Evolutionary conservation across 2,329 filamentous ascomycete species (phyloP), one percentile per base, ranked within the genome.

Genomic region (Fusarium sp.): DNA sequence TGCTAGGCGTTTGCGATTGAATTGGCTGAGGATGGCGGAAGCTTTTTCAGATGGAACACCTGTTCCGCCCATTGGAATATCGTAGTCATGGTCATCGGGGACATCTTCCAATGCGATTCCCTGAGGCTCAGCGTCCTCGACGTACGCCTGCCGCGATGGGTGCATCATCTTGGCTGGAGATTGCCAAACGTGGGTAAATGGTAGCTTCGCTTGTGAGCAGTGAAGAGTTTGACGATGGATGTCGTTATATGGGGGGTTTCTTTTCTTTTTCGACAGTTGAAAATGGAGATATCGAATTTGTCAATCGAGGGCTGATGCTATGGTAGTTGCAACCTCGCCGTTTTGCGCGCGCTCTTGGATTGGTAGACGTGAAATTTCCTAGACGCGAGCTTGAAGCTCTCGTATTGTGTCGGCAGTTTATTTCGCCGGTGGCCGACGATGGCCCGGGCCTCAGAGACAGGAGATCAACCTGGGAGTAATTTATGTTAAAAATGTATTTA

Each of bases 101-200:
- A 90, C 80, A 69, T 87, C 86, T 67, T 87, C 84, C 43, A 89
- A 75, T 67, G 86, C 84, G 57, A 88, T 83, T 44, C 85, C 85
- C 60, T 73, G 75, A 73, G 92, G 88, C 80, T 90, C 87, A 47
- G 86, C 91, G 80, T 98, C 96, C 87, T 98, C 96, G 73, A 98
- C 95, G 83, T 97, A 98, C 46, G 96, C 96, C 83, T 96, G 93
- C 75, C 96, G 90, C 81, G 96, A 91, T 66, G 96, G 96, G 86
- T 98, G 96, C 86, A 97, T 91, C 85, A 88, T 90, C 73, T 78
- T 86, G 83, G 71, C 67, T 61, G 23, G 32, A 42, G 47, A 30
- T 60, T 25, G 38, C 30, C 49, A 50, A 33, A 25, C 11, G 7
- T n/a, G 21, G 15, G 21, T 46, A 33, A 9, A 33, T 13, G 19